Conservation (phyloP, 2,329 filamentous ascomycete species). For the Trichophyton verrucosum region DNA sequence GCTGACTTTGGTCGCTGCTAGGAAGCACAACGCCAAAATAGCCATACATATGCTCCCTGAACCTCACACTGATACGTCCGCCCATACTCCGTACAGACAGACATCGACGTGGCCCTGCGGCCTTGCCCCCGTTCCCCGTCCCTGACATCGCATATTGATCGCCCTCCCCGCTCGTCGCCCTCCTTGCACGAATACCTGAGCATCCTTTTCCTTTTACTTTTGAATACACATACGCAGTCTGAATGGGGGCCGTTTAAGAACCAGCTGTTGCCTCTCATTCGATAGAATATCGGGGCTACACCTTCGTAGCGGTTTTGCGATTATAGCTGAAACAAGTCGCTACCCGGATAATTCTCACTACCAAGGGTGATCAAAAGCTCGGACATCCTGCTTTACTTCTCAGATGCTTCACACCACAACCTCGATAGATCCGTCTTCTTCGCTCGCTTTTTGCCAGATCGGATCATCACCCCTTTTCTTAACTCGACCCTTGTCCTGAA, state of each 20-base stretch:
- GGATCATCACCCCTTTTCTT: neutral
- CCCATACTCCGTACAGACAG: too few relatives aligned
- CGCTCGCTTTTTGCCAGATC: neutral
- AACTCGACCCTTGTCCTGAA: neutral
- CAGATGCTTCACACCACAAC: slow-evolving; percentile 3
- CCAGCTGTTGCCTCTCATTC: neutral
- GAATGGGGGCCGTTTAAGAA: slow-evolving; percentile 1
- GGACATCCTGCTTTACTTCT: neutral
- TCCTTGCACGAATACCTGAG: neutral
- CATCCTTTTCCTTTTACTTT: neutral
- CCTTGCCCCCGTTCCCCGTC: neutral
- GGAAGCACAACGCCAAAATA: neutral
- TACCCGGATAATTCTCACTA: neutral
- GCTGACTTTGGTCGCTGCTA: neutral
- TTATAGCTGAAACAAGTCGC: neutral
- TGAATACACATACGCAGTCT: neutral
- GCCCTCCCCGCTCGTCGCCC: neutral
- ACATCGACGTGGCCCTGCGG: slow-evolving; percentile 2
- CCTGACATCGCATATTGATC: slow-evolving; percentile 4
- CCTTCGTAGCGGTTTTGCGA: neutral
- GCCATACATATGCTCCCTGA: neutral
- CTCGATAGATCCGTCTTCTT: neutral
- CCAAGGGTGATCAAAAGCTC: neutral
- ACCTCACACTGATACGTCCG: neutral
- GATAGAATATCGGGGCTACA: neutral